phyloP scores from a whole-genome alignment of 768 basidiomycete genomes.

The Nidularia pulvinata region DNA sequence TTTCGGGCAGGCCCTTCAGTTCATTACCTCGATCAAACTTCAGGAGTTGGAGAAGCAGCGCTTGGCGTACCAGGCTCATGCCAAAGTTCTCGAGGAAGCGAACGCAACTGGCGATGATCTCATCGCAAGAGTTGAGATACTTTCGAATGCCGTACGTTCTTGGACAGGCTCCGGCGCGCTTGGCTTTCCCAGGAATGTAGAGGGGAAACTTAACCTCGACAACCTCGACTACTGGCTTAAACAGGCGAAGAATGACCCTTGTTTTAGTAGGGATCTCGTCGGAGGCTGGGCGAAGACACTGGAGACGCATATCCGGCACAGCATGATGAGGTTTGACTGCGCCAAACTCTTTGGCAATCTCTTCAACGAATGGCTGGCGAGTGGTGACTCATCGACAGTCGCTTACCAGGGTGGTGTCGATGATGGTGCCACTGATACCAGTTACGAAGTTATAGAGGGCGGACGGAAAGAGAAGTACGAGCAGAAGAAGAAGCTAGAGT shows the following conservation, averaged over 20 bases:
- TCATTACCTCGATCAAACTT: constrained; percentile 41
- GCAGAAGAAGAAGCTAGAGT: constrained; percentile 33
- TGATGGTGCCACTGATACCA: constrained; percentile 2
- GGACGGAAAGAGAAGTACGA: constrained; percentile 41
- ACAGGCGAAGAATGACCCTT: constrained; percentile 38
- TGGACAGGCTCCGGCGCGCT: constrained; percentile 33
- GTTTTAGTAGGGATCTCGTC: constrained; percentile 30
- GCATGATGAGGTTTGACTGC: constrained; percentile 32
- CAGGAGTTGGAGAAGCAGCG: constrained; percentile 40
- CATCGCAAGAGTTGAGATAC: constrained; percentile 27
- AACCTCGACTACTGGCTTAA: constrained; percentile 33
- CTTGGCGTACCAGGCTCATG: constrained; percentile 27
- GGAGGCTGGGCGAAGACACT: constrained; percentile 33
- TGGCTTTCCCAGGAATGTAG: constrained; percentile 8
- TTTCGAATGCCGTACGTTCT: constrained; percentile 25
- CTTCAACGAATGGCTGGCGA: constrained; percentile 41
- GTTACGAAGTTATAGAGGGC: constrained; percentile 19
- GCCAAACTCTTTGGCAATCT: constrained; percentile 39
- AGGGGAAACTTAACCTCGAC: constrained; percentile 14
- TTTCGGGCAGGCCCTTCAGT: constrained; percentile 37
- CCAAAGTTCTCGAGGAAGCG: constrained; percentile 23
- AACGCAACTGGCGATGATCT: constrained; percentile 12
- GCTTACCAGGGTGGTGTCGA: constrained; percentile 12
- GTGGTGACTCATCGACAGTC: constrained; percentile 34
- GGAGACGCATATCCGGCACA: constrained; percentile 35